phyloP scores from a whole-genome alignment of 148 eudicot genomes.

The Pharnaceum exiguum region DNA sequence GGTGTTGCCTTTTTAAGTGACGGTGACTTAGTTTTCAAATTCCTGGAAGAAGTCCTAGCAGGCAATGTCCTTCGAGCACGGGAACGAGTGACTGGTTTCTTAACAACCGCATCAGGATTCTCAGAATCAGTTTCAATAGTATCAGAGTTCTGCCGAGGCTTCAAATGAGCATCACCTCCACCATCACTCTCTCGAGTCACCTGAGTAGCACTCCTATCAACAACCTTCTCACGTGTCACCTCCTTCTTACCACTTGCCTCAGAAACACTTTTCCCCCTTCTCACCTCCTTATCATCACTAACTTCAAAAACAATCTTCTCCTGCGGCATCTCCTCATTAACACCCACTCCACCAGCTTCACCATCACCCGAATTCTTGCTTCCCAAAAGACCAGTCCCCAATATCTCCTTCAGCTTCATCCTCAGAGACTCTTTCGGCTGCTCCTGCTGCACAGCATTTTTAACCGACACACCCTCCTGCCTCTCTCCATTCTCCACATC shows the following conservation, averaged over 20 bases:
- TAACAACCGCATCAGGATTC: slow-evolving; percentile 27
- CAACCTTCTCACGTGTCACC: slow-evolving; percentile 28
- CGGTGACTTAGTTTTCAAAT: slow-evolving; percentile 23
- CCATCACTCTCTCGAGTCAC: slow-evolving; percentile 19
- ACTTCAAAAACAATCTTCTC: slow-evolving; percentile 16
- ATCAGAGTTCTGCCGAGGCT: slow-evolving; percentile 53
- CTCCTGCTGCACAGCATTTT: slow-evolving; percentile 30
- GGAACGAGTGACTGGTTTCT: slow-evolving; percentile 58
- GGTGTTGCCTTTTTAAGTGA: slow-evolving; percentile 22
- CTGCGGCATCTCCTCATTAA: slow-evolving; percentile 27
- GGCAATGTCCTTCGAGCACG: slow-evolving; percentile 39
- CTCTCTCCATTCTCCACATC: slow-evolving; percentile 28
- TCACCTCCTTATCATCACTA: slow-evolving; percentile 28
- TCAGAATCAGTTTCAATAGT: slow-evolving; percentile 82
- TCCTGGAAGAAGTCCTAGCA: slow-evolving; percentile 20
- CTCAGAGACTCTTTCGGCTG: slow-evolving; percentile 43
- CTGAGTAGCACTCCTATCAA: slow-evolving; percentile 27
- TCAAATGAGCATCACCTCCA: slow-evolving; percentile 23
- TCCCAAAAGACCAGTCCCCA: slow-evolving; percentile 56
- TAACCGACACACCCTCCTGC: slow-evolving; percentile 23
- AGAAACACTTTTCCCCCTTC: too few species aligned
- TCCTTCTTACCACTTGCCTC: too few species aligned
- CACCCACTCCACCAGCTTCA: slow-evolving; percentile 24
- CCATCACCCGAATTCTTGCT: slow-evolving; percentile 26
- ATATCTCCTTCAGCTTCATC: slow-evolving; percentile 70